A percentile compares a stretch with the other conserved stretches of the same genome.
Evolutionary conservation across 257 asterid genomes (phyloP).

Genomic region (Petunia axillaris): DNA sequence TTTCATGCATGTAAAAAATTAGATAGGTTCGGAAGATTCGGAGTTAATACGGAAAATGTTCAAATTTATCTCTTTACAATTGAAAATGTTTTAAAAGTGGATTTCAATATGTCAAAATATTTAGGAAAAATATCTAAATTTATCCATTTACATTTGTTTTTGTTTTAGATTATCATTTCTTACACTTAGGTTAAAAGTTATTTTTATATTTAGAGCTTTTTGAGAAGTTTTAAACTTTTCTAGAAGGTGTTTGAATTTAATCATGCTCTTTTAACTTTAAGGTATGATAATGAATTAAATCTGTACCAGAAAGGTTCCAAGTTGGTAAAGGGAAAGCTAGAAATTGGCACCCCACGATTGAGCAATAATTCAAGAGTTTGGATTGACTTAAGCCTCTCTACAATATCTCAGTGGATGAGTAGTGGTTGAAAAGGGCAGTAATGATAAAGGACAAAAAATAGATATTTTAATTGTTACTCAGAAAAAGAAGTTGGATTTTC

Average conservation of each 20-base stretch:
- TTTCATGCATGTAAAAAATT: too few species aligned
- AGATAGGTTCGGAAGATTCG: too few species aligned
- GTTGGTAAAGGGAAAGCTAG: not conserved
- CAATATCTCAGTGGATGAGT: constrained; percentile 64
- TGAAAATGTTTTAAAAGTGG: too few species aligned
- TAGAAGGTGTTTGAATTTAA: constrained; percentile 30
- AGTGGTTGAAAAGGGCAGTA: constrained; percentile 43
- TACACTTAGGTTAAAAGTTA: too few species aligned
- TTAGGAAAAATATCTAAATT: too few species aligned
- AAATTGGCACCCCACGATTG: constrained; percentile 28
- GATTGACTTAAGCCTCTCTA: constrained; percentile 43
- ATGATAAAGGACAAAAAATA: not conserved
- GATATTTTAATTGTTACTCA: not conserved
- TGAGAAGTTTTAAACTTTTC: not conserved
- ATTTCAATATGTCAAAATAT: too few species aligned
- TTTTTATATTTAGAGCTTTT: too few species aligned
- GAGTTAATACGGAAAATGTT: too few species aligned
- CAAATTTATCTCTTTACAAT: too few species aligned
- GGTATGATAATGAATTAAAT: constrained; percentile 24
- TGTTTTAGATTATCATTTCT: too few species aligned
- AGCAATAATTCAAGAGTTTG: constrained; percentile 39
- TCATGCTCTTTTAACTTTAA: constrained; percentile 27
- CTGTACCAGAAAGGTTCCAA: constrained; percentile 42
- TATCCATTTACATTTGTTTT: too few species aligned
- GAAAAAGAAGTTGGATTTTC: not conserved